Evolutionary conservation across 768 basidiomycete species (phyloP).

Genomic region (Psilocybe azurescens): DNA sequence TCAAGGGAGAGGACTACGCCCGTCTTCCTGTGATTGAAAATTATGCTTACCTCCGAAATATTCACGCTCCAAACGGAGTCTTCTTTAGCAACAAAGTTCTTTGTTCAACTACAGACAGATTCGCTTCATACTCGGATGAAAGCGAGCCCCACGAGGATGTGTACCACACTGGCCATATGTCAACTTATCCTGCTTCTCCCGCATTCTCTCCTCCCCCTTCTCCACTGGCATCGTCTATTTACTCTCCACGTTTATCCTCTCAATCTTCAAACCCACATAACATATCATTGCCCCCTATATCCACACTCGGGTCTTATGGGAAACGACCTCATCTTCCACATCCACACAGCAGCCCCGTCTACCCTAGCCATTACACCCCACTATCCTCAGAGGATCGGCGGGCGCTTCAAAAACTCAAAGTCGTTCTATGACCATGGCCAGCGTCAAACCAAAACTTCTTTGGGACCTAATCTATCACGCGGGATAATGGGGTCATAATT

Average conservation of each 20-base stretch:
- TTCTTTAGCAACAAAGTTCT: conserved; percentile 72
- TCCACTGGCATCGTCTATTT: conserved; percentile 16
- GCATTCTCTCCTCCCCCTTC: conserved; percentile 19
- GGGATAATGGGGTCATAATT: background rate
- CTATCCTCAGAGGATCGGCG: conserved; percentile 63
- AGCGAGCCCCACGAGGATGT: conserved; percentile 43
- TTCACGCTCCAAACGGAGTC: conserved; percentile 73
- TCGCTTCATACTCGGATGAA: conserved; percentile 52
- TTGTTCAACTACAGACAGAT: conserved; percentile 44
- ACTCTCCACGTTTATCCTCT: conserved; percentile 18
- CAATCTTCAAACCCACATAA: conserved; percentile 14
- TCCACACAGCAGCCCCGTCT: conserved; percentile 24
- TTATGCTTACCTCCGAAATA: conserved; percentile 72
- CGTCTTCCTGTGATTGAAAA: conserved; percentile 75
- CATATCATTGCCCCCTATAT: conserved; percentile 33
- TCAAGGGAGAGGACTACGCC: conserved; percentile 69
- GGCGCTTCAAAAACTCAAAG: conserved; percentile 59
- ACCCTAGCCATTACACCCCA: conserved; percentile 38
- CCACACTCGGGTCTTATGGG: conserved; percentile 25
- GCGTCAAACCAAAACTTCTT: conserved; percentile 16
- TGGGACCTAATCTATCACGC: background rate
- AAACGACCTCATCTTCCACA: conserved; percentile 29
- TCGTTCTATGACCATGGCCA: conserved; percentile 41
- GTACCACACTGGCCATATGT: conserved; percentile 22
- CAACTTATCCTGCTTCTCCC: conserved; percentile 22